These are phyloP conservation scores for Triglochin maritima DNA, from an alignment of 106 monocot species.

Conservation along the genomic window DNA sequence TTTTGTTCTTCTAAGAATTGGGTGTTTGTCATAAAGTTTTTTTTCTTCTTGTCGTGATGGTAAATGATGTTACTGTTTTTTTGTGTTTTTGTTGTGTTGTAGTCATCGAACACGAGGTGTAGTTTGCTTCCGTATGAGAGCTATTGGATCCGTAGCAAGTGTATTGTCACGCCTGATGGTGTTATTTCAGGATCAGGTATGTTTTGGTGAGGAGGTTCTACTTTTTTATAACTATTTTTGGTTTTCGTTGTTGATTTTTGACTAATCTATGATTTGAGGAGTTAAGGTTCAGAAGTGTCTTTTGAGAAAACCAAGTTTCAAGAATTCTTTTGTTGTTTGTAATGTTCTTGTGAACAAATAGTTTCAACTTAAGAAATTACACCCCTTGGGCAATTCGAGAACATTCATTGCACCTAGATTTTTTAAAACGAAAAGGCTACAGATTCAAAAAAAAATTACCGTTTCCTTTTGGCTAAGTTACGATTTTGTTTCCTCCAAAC, in stretches of 20 bases:
- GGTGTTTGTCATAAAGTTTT: not conserved
- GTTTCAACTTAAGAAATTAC: too few relatives aligned
- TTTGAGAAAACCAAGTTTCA: not conserved
- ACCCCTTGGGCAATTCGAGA: too few relatives aligned
- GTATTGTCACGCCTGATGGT: constrained; percentile 74
- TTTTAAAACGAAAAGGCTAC: too few relatives aligned
- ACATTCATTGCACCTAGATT: too few relatives aligned
- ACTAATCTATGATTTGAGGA: too few relatives aligned
- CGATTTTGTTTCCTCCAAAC: too few relatives aligned
- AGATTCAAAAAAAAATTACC: too few relatives aligned
- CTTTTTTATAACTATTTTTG: not conserved
- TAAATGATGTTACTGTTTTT: not conserved
- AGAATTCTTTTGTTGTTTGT: not conserved
- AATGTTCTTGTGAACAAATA: too few relatives aligned
- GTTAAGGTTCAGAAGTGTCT: not conserved
- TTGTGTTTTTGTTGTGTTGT: constrained; percentile 3
- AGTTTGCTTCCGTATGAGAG: constrained; percentile 68
- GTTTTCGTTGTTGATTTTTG: not conserved
- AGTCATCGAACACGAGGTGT: constrained; percentile 39
- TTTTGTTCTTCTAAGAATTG: not conserved
- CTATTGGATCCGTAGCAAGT: constrained; percentile 69
- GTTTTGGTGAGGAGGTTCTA: not conserved
- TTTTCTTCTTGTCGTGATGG: not conserved
- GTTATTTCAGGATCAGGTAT: constrained; percentile 63
- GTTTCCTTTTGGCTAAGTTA: too few relatives aligned